These are phyloP conservation scores for Entelexis sorbosivorans DNA, from an alignment of 1,139 yeast genomes.

Conservation along the genomic window DNA sequence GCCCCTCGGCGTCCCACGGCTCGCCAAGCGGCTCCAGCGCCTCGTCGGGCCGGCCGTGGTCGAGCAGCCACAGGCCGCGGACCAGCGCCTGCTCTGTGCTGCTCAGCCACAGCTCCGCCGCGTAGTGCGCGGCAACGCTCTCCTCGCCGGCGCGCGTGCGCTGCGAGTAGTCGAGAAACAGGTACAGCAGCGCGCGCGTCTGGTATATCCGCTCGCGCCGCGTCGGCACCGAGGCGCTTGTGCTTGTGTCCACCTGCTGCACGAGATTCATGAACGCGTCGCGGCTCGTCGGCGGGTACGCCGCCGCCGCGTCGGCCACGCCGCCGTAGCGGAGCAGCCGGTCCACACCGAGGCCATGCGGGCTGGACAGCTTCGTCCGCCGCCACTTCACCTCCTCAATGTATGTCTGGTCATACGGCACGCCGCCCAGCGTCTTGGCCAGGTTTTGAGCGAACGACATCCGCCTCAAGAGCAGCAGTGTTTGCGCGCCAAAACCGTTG, in stretches of 20 bases:
- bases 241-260: conserved; percentile 22
- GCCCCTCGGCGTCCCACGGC: conserved; percentile 19
- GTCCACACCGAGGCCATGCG: conserved; percentile 26
- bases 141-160: not conserved
- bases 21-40: conserved; percentile 19
- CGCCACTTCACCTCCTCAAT: conserved; percentile 5
- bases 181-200: conserved; percentile 25
- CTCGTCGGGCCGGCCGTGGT: conserved; percentile 11
- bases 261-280: conserved; percentile 23
- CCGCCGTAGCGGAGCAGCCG: conserved; percentile 21
- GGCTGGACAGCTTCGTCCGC: conserved; percentile 12
- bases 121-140: conserved; percentile 27
- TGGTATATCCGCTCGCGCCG: conserved; percentile 18
- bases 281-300: conserved; percentile 26
- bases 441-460: conserved; percentile 28
- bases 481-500: not conserved
- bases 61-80: conserved; percentile 19
- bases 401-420: conserved; percentile 23
- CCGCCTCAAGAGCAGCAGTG: not conserved
- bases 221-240: conserved; percentile 12
- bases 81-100: conserved; percentile 20
- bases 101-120: conserved; percentile 24
- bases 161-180: conserved; percentile 26
- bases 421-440: conserved; percentile 22
- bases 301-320: conserved; percentile 9